Percentiles rank a stretch among this genome's conserved stretches.
phyloP scores from a whole-genome alignment of 2,329 filamentous ascomycete genomes.

The Diaporthe longicolla region DNA sequence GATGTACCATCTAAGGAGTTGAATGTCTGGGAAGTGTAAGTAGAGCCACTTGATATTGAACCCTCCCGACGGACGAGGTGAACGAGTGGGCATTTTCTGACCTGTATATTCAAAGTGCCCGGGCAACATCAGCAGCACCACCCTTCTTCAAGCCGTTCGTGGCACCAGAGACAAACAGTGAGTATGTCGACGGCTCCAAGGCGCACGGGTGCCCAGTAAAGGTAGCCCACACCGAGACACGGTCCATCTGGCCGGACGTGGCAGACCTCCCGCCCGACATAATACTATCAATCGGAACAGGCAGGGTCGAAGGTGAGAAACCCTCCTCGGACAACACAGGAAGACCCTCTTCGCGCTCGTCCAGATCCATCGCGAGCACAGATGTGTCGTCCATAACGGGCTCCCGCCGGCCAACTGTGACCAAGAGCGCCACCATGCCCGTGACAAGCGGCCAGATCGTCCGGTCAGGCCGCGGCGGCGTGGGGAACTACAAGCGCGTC shows the following conservation, averaged over 20 bases:
- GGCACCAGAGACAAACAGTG: constrained; percentile 5
- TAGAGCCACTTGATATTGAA: neutral
- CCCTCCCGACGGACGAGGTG: neutral
- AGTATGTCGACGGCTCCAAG: constrained; percentile 14
- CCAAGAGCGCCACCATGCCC: constrained; percentile 10
- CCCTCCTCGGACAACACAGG: neutral
- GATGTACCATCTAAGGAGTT: constrained; percentile 1
- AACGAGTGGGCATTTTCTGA: neutral
- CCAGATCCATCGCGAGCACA: constrained; percentile 1
- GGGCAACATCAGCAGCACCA: constrained; percentile 1
- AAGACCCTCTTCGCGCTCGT: neutral
- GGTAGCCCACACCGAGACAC: constrained; percentile 2
- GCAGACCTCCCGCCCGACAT: constrained; percentile 3
- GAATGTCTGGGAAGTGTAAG: constrained; percentile 29
- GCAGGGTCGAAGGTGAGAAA: neutral
- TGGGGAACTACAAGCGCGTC: constrained; percentile 16
- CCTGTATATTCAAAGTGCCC: neutral
- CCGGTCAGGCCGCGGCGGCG: constrained; percentile 13
- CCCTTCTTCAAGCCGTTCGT: constrained; percentile 27
- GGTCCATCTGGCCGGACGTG: constrained; percentile 9
- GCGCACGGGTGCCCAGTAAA: neutral
- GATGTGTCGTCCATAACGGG: neutral
- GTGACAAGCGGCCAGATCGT: constrained; percentile 14
- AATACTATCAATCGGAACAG: constrained; percentile 5
- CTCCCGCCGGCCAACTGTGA: neutral